phyloP scores from a whole-genome alignment of 352 stramenopile species.

The Phytopythium kandeliae region DNA sequence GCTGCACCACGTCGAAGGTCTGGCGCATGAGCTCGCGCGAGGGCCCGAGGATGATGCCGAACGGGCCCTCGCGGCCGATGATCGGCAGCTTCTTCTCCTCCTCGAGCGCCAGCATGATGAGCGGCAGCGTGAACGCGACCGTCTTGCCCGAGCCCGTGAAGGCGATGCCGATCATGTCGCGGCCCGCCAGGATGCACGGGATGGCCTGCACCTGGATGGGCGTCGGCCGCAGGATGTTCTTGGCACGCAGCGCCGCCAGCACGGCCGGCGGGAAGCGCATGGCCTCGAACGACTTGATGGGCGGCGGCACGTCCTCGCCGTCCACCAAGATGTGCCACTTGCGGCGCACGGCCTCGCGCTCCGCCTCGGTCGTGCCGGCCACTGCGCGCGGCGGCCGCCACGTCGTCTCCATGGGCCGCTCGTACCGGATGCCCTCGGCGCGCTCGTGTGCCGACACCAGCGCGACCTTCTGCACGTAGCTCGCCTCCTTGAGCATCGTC shows the following conservation, averaged over 20 bases:
- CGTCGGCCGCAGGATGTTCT: constrained; percentile 96
- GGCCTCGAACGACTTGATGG: constrained; percentile 96
- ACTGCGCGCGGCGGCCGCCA: constrained; percentile 91
- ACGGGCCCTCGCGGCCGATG: constrained; percentile 92
- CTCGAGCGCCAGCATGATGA: constrained; percentile 97
- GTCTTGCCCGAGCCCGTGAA: constrained; percentile 99
- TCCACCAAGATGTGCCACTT: constrained; percentile 99
- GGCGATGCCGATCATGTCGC: constrained; percentile 98
- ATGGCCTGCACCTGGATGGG: constrained; percentile 99
- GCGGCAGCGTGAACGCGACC: constrained; percentile 95
- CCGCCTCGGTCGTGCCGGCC: constrained; percentile 74
- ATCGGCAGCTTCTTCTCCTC: constrained; percentile 95
- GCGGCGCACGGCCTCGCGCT: constrained; percentile 90
- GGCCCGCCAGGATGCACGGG: constrained; percentile 93
- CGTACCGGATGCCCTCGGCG: constrained; percentile 90
- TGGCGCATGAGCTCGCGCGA: constrained; percentile 97
- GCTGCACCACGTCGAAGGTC: constrained; percentile 96
- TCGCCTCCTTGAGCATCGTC: constrained; percentile 93
- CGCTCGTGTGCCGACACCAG: constrained; percentile 92
- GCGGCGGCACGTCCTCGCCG: constrained; percentile 93
- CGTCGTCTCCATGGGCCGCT: constrained; percentile 84
- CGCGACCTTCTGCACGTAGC: constrained; percentile 94
- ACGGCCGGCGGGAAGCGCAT: constrained; percentile 97
- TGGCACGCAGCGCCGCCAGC: constrained; percentile 88
- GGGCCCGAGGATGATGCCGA: constrained; percentile 96